phyloP scores from a whole-genome alignment of 176 grass and related monocot genomes.

The Hordeum marinum region DNA sequence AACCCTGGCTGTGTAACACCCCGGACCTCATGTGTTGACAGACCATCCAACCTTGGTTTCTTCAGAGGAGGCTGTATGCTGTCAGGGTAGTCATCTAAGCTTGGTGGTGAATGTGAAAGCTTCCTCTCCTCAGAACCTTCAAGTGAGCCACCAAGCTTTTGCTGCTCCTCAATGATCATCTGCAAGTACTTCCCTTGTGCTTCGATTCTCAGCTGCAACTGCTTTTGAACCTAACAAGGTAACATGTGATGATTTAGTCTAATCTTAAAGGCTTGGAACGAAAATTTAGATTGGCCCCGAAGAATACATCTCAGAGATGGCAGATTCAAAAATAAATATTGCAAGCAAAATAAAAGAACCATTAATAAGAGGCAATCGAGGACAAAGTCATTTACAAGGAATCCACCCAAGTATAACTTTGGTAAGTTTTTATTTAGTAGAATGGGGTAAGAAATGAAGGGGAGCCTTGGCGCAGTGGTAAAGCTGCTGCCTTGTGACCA shows the following conservation, averaged over 20 bases:
- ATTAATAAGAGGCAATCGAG: not conserved
- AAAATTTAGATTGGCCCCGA: not conserved
- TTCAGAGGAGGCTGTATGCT: conserved; percentile 36
- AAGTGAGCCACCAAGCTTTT: conserved; percentile 54
- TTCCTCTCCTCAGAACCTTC: conserved; percentile 59
- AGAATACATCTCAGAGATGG: not conserved
- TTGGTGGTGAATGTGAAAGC: conserved; percentile 39
- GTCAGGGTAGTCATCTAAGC: conserved; percentile 55
- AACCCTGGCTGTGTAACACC: conserved; percentile 40
- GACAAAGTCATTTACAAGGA: not conserved
- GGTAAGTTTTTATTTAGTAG: not conserved
- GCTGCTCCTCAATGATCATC: conserved; percentile 97
- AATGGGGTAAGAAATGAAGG: not conserved
- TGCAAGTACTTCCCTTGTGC: conserved; percentile 88
- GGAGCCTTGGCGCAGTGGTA: too few species aligned
- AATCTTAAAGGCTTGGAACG: not conserved
- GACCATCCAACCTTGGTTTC: conserved; percentile 44
- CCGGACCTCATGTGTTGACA: conserved; percentile 35
- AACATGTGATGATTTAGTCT: conserved; percentile 1
- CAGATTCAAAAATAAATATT: not conserved
- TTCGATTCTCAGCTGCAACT: conserved; percentile 94
- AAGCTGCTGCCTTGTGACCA: too few species aligned
- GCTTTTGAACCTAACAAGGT: conserved; percentile 79
- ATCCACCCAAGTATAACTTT: not conserved
- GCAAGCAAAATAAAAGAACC: not conserved